Evolutionary conservation across 2,329 filamentous ascomycete genomes (phyloP), one percentile per base, ranked within the genome.

Genomic region (Neurospora sp.): DNA sequence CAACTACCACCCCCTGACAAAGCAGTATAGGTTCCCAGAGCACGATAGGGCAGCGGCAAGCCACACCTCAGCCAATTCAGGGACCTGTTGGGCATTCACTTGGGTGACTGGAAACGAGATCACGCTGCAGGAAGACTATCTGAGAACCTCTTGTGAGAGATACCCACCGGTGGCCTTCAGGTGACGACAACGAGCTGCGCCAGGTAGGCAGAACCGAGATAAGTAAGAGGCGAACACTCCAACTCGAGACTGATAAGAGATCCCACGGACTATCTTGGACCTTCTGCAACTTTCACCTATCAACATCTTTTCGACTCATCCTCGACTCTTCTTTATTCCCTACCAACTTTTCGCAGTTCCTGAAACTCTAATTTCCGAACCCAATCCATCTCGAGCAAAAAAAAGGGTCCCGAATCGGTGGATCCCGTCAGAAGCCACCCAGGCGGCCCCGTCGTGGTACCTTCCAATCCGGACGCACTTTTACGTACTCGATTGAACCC

Each of bases 401-500:
- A 62, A 62, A 33, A 62, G 52, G 52, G 52, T 36, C 52, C 52
- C 52, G 7, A 62, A 62, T 62, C 52, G 52, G 52, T 62, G 52
- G 52, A 62, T 62, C 52, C 52, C 52, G 8, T 62, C 15, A 36
- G 52, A 62, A 62, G 52, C 52, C 52, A 62, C 52, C 52, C 52
- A 33, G 15, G 46, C 43, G 43, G 43, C 43, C 43, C 43, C 43
- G 19, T 33, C 28, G 52, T 62, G 23, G 52, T 33, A 62, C 52
- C 28, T 62, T 62, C 52, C 52, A 62, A 62, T 62, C 28, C 52
- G 52, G 52, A 33, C 52, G 52, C 52, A 33, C 71, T 76, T 70
- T 78, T 78, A 78, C 76, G 77, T 78, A 78, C 77, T 71, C 68
- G 68, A 74, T 62, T 62, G 52, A 62, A 62, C 52, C 52, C 52